Base-by-base conservation (phyloP, 2,329 filamentous ascomycete species). In the Sarocladiaceae sp. region DNA sequence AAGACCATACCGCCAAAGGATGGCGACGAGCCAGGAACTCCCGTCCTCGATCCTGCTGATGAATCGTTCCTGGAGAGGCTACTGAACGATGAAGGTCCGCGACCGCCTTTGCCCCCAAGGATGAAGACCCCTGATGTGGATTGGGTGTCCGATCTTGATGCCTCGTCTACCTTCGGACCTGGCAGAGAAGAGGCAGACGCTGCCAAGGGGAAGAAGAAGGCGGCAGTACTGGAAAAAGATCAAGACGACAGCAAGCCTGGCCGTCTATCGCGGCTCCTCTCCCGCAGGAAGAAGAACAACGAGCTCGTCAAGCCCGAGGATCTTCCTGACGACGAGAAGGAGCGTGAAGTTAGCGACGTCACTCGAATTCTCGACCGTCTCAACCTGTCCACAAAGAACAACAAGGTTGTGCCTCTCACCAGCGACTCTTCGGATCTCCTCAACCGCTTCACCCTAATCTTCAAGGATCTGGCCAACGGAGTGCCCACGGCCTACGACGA, bases 401-500 rank as follows among this genome's bases (percentile, higher is more conserved):
- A 94, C 67, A 83, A 82, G 47, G 87, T 87, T 48, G 87, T 96
- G 62, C 83, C 83, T 11, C 76, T 95, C 46, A 87, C 86, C n/a
- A 77, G 80, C 47, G 89, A 95, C 54, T 91, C 88, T 0, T 82
- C 88, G 49, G 83, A 88, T 50, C 75, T 95, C 23, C 78, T 95
- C 43, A 78, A 81, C 44, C 80, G 83, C 50, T 98, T 98, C 72
- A 94, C 88, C 1, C 73, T 89, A 45, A 83, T 96, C 26, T 85
- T 98, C 58, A 93, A 91, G 60, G 93, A 98, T 60, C 77, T 96
- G 13, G 79, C 93, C 56, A 90, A 89, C 59, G 93, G 93, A 49
- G 93, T 88, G 2, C 93, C 93, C 3, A 96, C 91, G 1, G 93
- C 93, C 3, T 95, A 94, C 63, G 76, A 85, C 58, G 93, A 98